Base-by-base conservation (phyloP, 2,329 filamentous ascomycete genomes). In the Epichloe glyceriae region DNA sequence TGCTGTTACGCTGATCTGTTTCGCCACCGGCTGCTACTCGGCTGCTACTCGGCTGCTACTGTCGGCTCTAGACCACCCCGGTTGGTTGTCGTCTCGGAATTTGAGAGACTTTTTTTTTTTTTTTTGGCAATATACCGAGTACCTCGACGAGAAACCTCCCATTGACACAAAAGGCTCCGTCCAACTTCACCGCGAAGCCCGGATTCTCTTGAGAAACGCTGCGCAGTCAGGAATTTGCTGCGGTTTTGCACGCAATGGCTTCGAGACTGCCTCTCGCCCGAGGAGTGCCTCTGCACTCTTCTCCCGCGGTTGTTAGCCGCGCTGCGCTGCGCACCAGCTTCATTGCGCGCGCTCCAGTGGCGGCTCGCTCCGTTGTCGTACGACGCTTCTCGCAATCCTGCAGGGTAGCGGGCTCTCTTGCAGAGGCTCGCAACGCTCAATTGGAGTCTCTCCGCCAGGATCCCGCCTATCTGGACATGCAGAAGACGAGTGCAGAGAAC, bases 251-350 rank as follows among this genome's bases (percentile, higher is more conserved):
- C 5, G 42, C 53, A 52, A 63, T 63, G 61, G 60, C 61, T 44
- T 62, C 58, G 43, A 55, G 60, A 54, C 54, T 61, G 52, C 54
- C 55, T 50, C 49, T 62, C 40, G 40, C 55, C 22, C 59, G 60
- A 46, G 57, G 55, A 42, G 55, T 54, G 46, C 50, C 55, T 45
- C 53, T 58, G 49, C 56, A 56, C 40, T 49, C 57, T 14, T 58
- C 54, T 30, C 37, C 54, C 44, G 50, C 55, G 41, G 22, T 53
- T 47, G 45, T 51, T 42, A 50, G 52, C 43, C 50, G 52, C 46
- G 38, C 34, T n/a, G 39, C 30, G 39, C 34, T 35, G 35, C 26
- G 40, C n/a, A 19, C 33, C 40, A 50, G 45, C 50, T 46, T 50
- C 49, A 15, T 48, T 46, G 52, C 54, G 42, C 51, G 51, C 39